Evolutionary conservation across 108 stramenopile genomes (phyloP), one percentile per base, ranked within the genome.

Genomic region (Skeletonema potamos): DNA sequence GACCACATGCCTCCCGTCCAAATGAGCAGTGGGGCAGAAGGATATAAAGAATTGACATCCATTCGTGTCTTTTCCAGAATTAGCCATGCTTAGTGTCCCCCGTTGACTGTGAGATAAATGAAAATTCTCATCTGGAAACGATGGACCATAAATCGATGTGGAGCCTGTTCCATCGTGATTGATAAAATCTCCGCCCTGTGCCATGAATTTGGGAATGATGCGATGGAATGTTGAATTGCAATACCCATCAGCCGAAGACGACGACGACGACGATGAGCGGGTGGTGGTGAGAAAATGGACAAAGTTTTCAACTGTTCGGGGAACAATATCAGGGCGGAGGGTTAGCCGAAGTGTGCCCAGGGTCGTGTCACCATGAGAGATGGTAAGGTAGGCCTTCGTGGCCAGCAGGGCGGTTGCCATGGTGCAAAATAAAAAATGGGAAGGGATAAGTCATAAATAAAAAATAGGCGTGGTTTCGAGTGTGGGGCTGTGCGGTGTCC

Each of bases 151-250:
- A 34, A 91, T 86, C 26, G 79, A 78, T 33, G 87, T 61, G 13
- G 88, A 84, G 24, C 94, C 95, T 11, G 96, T 96, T 37, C 97
- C 97, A 70, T 97, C 92, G 44, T 87, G 82, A 27, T 82, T 74
- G n/a, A 84, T 70, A 73, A 95, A 98, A 84, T 99, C 98, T 3
- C 98, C 98, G 10, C 95, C 96, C 82, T 98, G 98, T 29, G 91
- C 89, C 96, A 98, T 98, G 80, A 96, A 96, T 64, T 89, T 92
- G 43, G 73, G 74, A 57, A 98, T 98, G 54, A 98, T 89, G 36
- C 97, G 90, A 78, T 98, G 97, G 73, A 96, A 97, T 8, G 66
- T 60, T 51, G 91, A 94, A 54, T 82, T 59, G 22, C 36, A 29
- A 56, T 87, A 87, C 33, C 73, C 73, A n/a, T n/a, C n/a, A n/a